These are phyloP conservation scores for Aspergillus asperescens DNA, from an alignment of 495 filamentous ascomycete genomes.

Conservation along the genomic window DNA sequence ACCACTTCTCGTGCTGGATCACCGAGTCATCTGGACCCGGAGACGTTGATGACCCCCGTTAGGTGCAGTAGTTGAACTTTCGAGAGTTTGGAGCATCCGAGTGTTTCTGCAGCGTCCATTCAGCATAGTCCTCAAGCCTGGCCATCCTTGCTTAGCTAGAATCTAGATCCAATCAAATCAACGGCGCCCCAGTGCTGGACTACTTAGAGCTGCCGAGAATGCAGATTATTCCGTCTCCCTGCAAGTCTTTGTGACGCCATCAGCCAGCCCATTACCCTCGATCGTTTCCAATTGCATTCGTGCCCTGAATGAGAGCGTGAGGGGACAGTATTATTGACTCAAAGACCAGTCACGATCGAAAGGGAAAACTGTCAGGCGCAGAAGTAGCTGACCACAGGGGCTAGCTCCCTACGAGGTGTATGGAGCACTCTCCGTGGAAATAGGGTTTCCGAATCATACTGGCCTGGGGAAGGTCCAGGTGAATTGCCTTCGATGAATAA, in stretches of 20 bases:
- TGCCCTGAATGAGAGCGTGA: no score
- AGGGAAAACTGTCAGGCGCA: background rate
- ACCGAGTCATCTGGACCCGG: slow-evolving; percentile 1
- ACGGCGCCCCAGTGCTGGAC: background rate
- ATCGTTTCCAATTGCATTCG: no score
- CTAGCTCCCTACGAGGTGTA: no score
- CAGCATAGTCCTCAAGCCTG: background rate
- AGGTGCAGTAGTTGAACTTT: slow-evolving; percentile 8
- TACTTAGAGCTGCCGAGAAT: background rate
- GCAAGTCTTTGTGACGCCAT: no score
- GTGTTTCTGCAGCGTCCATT: slow-evolving; percentile 2
- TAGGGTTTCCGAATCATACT: no score
- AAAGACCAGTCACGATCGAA: background rate
- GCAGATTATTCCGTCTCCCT: background rate
- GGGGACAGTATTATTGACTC: no score
- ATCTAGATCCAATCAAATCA: background rate
- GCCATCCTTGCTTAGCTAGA: background rate
- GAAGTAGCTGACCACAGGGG: no score
- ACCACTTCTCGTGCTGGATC: background rate
- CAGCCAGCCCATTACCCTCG: no score
- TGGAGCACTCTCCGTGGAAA: no score
- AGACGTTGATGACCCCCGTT: slow-evolving; percentile 3
- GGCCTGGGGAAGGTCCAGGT: background rate
- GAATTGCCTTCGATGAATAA: background rate
- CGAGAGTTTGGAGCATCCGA: background rate